A percentile compares a stretch with the other conserved stretches of the same genome.
These are phyloP conservation scores for Acrocalymma vagum DNA, from an alignment of 2,329 filamentous ascomycete genomes.

Conservation along the genomic window DNA sequence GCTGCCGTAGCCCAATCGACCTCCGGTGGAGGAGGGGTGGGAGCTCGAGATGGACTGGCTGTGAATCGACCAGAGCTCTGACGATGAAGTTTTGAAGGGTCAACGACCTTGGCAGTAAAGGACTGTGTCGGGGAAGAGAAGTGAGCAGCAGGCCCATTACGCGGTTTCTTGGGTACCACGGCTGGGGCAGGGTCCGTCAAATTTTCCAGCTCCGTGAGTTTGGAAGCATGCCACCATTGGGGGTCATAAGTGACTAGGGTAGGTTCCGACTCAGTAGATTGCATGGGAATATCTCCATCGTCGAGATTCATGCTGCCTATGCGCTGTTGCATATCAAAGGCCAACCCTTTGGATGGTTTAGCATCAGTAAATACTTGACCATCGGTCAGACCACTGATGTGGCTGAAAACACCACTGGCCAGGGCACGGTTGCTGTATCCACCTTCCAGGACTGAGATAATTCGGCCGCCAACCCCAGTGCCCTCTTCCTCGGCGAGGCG, in stretches of 20 bases:
- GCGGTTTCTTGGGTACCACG: constrained; percentile 66
- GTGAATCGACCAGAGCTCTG: constrained; percentile 63
- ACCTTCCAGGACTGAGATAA: constrained; percentile 94
- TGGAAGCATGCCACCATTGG: constrained; percentile 54
- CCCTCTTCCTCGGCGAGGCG: constrained; percentile 82
- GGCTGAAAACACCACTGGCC: constrained; percentile 86
- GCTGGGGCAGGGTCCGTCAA: constrained; percentile 39
- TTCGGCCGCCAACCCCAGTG: constrained; percentile 78
- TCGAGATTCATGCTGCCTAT: constrained; percentile 53
- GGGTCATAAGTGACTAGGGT: constrained; percentile 46
- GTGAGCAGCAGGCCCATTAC: constrained; percentile 68
- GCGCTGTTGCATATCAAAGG: constrained; percentile 66
- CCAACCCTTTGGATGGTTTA: constrained; percentile 57
- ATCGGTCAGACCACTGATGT: constrained; percentile 82
- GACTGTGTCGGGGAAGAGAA: constrained; percentile 90
- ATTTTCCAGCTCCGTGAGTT: constrained; percentile 42
- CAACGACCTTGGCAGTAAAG: constrained; percentile 80
- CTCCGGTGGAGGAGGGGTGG: constrained; percentile 77
- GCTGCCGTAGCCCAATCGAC: constrained; percentile 88
- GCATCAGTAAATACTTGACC: constrained; percentile 49
- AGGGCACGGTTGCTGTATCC: constrained; percentile 95
- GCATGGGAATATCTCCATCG: constrained; percentile 26
- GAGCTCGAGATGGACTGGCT: constrained; percentile 50
- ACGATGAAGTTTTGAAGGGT: constrained; percentile 71
- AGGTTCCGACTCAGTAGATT: constrained; percentile 25